A percentile compares a stretch with the other conserved stretches of the same genome.
Conservation (phyloP, 1,139 yeast genomes). For the Candida sp. region DNA sequence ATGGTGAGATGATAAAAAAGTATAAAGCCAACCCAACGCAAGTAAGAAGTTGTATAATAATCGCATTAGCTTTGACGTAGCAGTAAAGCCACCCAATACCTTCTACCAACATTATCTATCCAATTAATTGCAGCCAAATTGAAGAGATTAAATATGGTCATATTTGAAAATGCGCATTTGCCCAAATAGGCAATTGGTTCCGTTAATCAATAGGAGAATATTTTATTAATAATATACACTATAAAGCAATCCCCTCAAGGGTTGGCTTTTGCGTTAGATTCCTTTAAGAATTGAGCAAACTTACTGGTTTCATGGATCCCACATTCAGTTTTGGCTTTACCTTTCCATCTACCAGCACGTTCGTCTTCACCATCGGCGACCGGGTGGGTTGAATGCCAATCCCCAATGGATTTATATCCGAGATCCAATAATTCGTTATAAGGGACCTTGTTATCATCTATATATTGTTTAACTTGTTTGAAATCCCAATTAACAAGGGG, state of each 20-base stretch:
- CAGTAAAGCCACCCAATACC: not conserved
- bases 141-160: no score
- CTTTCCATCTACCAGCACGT: conserved; percentile 96
- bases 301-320: conserved; percentile 86
- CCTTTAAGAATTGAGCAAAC: conserved; percentile 55
- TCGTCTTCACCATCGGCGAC: conserved; percentile 93
- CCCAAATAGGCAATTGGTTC: not conserved
- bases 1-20: conserved; percentile 38
- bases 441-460: conserved; percentile 72
- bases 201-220: no score
- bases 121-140: not conserved
- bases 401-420: conserved; percentile 93
- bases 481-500: conserved; percentile 89
- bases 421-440: conserved; percentile 79
- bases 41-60: conserved; percentile 2
- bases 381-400: conserved; percentile 93
- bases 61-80: not conserved
- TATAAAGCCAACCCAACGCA: conserved; percentile 12
- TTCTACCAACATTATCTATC: conserved; percentile 3
- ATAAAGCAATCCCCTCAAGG: not conserved
- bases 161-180: not conserved
- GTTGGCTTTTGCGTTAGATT: not conserved
- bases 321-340: conserved; percentile 89
- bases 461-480: conserved; percentile 63
- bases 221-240: not conserved